Percentiles rank a stretch among this genome's conserved stretches.
Conservation (phyloP, 83 land plant genomes). For the Picea abies region DNA sequence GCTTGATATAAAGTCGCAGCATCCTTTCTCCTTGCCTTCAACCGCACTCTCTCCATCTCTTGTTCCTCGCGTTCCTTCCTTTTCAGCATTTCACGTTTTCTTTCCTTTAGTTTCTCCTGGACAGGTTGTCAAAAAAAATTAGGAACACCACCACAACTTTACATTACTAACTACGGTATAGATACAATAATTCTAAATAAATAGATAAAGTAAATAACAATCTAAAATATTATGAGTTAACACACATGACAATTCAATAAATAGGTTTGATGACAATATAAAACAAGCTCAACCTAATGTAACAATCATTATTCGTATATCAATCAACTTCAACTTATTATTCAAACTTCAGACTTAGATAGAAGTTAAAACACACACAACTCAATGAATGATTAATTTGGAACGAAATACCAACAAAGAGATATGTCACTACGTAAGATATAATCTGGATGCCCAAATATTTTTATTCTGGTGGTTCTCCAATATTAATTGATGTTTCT, state of each 20-base stretch:
- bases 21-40: slow-evolving; percentile 85
- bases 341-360: too few species aligned
- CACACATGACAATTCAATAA: slow-evolving; percentile 7
- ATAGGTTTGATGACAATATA: neutral
- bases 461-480: too few species aligned
- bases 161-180: too few species aligned
- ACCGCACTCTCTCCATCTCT: slow-evolving; percentile 83
- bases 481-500: too few species aligned
- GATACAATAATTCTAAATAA: too few species aligned
- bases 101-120: slow-evolving; percentile 90
- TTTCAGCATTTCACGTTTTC: slow-evolving; percentile 89
- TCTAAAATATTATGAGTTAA: neutral
- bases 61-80: slow-evolving; percentile 95
- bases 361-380: too few species aligned
- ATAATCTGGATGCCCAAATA: too few species aligned
- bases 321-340: too few species aligned
- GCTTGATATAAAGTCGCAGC: slow-evolving; percentile 86
- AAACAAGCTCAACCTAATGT: slow-evolving; percentile 2
- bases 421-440: too few species aligned
- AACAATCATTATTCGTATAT: neutral
- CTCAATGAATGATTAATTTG: too few species aligned
- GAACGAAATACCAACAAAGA: too few species aligned
- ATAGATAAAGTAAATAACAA: neutral
- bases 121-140: neutral
- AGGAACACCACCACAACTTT: neutral